phyloP scores from a whole-genome alignment of 192 early-diverging fungal species.

The Coemansia sp. region DNA sequence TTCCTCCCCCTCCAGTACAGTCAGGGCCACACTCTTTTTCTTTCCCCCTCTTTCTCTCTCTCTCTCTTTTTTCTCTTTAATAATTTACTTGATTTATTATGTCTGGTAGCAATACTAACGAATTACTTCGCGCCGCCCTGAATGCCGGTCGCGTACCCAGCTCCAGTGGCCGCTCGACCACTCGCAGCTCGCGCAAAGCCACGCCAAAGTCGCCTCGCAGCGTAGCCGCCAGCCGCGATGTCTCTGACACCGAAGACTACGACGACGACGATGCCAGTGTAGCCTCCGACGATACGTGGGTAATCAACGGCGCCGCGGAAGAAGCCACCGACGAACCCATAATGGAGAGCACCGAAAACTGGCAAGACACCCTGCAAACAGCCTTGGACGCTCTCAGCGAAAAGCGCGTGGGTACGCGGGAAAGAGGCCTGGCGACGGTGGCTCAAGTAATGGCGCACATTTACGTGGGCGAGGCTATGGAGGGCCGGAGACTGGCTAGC shows the following conservation, averaged over 20 bases:
- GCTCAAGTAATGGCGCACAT: constrained; percentile 54
- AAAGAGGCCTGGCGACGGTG: constrained; percentile 55
- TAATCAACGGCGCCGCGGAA: constrained; percentile 12
- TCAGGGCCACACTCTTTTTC: not conserved
- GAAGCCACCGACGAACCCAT: not conserved
- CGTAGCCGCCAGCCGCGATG: constrained; percentile 25
- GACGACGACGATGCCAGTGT: constrained; percentile 22
- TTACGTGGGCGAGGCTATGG: constrained; percentile 57
- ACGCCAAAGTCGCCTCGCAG: constrained; percentile 22
- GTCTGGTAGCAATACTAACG: constrained; percentile 20
- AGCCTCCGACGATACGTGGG: constrained; percentile 38
- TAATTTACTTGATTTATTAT: constrained; percentile 3
- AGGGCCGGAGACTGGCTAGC: constrained; percentile 52
- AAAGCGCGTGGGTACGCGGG: constrained; percentile 49
- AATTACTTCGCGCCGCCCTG: constrained; percentile 19
- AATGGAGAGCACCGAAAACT: constrained; percentile 12
- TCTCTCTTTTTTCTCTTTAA: not conserved
- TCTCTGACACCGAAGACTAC: constrained; percentile 20
- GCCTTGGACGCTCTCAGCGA: constrained; percentile 36
- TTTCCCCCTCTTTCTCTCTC: not conserved
- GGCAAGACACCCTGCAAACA: constrained; percentile 18
- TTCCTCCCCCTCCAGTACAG: not conserved
- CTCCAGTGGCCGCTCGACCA: constrained; percentile 14
- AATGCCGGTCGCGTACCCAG: constrained; percentile 26
- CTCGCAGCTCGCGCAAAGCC: constrained; percentile 11